Base-by-base conservation (phyloP, 768 basidiomycete genomes). In the Phanerodontia chrysosporium region DNA sequence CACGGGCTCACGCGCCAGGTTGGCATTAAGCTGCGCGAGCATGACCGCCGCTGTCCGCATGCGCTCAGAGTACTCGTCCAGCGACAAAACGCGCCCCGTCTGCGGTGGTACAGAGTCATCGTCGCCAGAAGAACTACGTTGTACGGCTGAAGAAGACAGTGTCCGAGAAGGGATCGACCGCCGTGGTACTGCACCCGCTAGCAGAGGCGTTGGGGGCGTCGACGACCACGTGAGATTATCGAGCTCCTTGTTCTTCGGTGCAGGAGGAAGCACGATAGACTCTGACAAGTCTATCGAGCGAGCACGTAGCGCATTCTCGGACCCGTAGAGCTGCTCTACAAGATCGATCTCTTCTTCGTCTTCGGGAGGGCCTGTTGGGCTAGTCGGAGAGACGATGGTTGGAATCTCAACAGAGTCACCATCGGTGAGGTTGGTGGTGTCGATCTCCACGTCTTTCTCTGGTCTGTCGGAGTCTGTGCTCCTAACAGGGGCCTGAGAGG, bases 21-120 rank as follows among this genome's bases (percentile, higher is more conserved):
- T 92, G 0, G 93, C 87, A 66, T 95, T 97, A 49, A 99, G 81
- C 72, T 99, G 97, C 1, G 97, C 87, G 28, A 99, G 86, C 97
- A 99, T 98, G 62, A 98, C 88, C 10, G 97, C 97, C 10, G 97
- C 97, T 10, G 95, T 97, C 8, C 93, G 86, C 97, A 99, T 99
- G 52, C 97, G 85, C 64, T 98, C 94, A 0, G 96, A 96, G 74
- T 99, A 99, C 65, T 99, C 96, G 65, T 99, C 96, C 24, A 99
- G 77, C 0, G 95, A 93, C 14, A 98, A 75, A 32, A 64, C 62
- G 42, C 58, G 62, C 4, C 3, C n/a, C 25, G 55, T 35, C 3
- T 28, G 5, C 24, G 42, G 30, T 51, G 57, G 55, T 51, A 45
- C 65, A 1, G 45, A 22, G 7, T 57, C 60, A 18, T 25, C 22